Base-by-base conservation (phyloP, 1,284 basidiomycete species). In the Microbotryum lychnidis-dioicae region DNA sequence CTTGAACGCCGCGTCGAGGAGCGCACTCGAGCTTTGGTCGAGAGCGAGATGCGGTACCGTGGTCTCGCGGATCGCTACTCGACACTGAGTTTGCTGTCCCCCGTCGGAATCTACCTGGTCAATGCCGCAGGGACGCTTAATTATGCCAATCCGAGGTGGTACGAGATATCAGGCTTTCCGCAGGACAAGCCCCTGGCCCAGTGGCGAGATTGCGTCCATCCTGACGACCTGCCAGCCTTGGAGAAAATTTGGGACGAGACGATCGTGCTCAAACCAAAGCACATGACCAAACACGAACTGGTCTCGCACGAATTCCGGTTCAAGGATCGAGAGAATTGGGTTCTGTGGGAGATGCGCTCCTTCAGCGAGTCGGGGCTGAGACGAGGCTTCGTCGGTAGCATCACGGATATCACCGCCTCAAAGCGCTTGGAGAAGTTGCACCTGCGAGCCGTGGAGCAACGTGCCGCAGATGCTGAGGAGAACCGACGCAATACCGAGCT, bases 1-100 rank as follows among this genome's bases (percentile, higher is more conserved):
- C 55, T 56, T 10, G 55, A 56, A 48, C 31, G 42, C 9, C 37
- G 55, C 8, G 55, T 56, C 45, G 55, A 56, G 46, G 55, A 56
- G 55, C 55, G 55, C n/a, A 56, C 55, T 9, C 20, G 55, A 20
- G 55, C 55, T 25, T 29, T 56, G 10, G 23, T 56, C 14, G 55
- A 56, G n/a, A 46, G 42, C 42, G 55, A 56, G 47, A 52, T 50
- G 46, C 60, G 60, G 0, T 54, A 53, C 50, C 29, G 51, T 33
- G 55, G 55, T n/a, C 60, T 61, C 18, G 60, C 60, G 23, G 60
- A 61, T 20, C 55, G 55, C 18, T 57, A 54, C 47, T 50, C 50
- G 20, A 33, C 55, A 21, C 46, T 61, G 27, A 46, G 47, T 21
- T 4, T 50, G 29, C 29, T 56, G 29, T 56, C 54, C 8, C 60